Conservation (phyloP, 2,329 filamentous ascomycete genomes). For the Myotisia sp. region DNA sequence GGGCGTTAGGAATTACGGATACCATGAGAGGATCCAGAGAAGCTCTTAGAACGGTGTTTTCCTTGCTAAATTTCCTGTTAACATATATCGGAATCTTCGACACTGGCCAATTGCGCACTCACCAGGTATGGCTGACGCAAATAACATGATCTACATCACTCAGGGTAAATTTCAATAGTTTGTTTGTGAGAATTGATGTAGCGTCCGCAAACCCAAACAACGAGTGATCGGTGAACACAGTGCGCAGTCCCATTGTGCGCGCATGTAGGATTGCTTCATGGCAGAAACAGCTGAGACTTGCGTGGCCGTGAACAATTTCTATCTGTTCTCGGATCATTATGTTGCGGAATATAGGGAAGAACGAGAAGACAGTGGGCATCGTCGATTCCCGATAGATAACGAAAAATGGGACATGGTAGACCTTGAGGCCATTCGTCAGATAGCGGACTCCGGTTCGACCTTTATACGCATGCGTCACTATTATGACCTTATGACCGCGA, state of each 20-base stretch:
- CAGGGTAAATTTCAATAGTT: conserved; percentile 85
- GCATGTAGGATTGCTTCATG: conserved; percentile 92
- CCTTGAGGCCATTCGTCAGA: conserved; percentile 92
- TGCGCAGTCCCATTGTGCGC: conserved; percentile 86
- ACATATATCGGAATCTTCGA: too few relatives aligned
- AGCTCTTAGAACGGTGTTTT: conserved; percentile 89
- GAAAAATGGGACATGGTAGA: conserved; percentile 93
- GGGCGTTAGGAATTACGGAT: conserved; percentile 92
- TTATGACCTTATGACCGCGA: conserved; percentile 91
- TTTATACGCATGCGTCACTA: conserved; percentile 90
- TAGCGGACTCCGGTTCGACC: conserved; percentile 86
- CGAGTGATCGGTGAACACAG: conserved; percentile 95
- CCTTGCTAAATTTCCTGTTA: conserved; percentile 51
- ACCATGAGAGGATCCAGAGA: conserved; percentile 94
- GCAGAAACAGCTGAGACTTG: conserved; percentile 79
- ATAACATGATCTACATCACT: conserved; percentile 98
- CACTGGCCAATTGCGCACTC: conserved; percentile 20
- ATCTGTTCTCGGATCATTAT: conserved; percentile 90
- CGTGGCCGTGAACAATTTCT: conserved; percentile 97
- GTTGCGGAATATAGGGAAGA: conserved; percentile 94
- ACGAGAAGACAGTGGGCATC: conserved; percentile 94
- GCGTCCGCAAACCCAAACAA: conserved; percentile 96
- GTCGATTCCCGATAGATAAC: conserved; percentile 88
- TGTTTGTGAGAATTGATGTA: conserved; percentile 89
- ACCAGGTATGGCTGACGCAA: conserved; percentile 97